phyloP scores from a whole-genome alignment of 2,329 filamentous ascomycete species.

The Colletotrichum gloeosporioides region DNA sequence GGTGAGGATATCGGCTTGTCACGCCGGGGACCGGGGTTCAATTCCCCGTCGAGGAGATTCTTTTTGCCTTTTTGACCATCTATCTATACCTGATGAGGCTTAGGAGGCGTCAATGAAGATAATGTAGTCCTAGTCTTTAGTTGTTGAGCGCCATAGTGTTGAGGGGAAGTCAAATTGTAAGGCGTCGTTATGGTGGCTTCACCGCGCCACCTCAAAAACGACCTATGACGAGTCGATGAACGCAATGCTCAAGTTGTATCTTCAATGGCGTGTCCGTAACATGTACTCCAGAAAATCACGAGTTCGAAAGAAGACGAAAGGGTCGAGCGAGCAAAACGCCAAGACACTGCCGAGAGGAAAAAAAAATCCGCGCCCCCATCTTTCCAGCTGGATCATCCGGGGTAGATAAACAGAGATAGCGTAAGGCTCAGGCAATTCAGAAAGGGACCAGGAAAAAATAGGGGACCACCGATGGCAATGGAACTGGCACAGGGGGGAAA shows the following conservation, averaged over 20 bases:
- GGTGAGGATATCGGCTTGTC: conserved; percentile 22
- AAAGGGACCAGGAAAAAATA: neutral
- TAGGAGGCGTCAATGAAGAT: neutral
- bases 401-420: neutral
- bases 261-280: neutral
- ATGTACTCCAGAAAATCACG: neutral
- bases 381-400: neutral
- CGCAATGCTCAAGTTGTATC: neutral
- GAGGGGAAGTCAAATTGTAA: neutral
- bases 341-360: neutral
- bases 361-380: neutral
- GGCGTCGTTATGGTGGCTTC: neutral
- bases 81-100: neutral
- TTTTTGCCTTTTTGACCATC: neutral
- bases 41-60: conserved; percentile 19
- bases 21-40: conserved; percentile 20
- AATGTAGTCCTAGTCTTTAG: neutral
- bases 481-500: neutral
- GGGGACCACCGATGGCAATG: neutral
- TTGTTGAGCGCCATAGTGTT: neutral
- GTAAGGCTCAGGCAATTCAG: neutral
- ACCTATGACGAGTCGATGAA: neutral
- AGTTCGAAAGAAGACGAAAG: neutral
- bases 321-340: neutral
- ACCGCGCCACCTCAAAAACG: neutral